phyloP scores from a whole-genome alignment of 371 early-diverging fungal species.

The Mortierella sp. region DNA sequence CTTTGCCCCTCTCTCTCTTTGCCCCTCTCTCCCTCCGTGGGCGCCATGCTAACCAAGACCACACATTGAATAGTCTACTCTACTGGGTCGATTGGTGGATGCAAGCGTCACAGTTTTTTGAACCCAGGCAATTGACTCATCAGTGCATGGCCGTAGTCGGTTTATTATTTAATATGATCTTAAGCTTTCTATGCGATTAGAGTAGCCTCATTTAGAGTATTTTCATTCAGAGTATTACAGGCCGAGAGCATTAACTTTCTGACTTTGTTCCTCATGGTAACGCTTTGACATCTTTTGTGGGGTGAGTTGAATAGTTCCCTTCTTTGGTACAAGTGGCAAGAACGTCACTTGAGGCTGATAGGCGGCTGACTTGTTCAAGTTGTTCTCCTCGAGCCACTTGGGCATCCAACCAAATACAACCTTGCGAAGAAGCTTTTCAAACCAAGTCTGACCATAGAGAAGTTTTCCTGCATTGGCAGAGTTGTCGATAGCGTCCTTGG shows the following conservation, averaged over 20 bases:
- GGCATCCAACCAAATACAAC: slow-evolving; percentile 11
- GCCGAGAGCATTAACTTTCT: background rate
- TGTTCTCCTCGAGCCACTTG: background rate
- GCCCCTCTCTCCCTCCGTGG: too few species aligned
- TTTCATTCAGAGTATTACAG: background rate
- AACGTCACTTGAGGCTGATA: slow-evolving; percentile 20
- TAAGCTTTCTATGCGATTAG: background rate
- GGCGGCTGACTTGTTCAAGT: background rate
- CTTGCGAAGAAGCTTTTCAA: slow-evolving; percentile 9
- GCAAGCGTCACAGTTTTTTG: too few species aligned
- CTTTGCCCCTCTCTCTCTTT: too few species aligned
- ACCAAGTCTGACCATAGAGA: slow-evolving; percentile 13
- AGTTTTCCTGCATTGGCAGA: slow-evolving; percentile 1
- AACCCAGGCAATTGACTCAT: too few species aligned
- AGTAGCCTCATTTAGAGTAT: too few species aligned
- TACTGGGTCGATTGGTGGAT: too few species aligned
- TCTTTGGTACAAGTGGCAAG: slow-evolving; percentile 1
- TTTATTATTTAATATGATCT: too few species aligned
- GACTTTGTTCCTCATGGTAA: slow-evolving; percentile 6
- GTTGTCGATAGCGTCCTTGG: slow-evolving; percentile 4
- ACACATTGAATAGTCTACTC: too few species aligned
- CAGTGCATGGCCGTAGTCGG: too few species aligned
- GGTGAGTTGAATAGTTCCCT: slow-evolving; percentile 1
- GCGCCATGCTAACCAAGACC: too few species aligned
- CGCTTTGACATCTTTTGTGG: slow-evolving; percentile 22